These are phyloP conservation scores for Globisporangium orthogonon DNA, from an alignment of 352 stramenopile species.

Conservation along the genomic window DNA sequence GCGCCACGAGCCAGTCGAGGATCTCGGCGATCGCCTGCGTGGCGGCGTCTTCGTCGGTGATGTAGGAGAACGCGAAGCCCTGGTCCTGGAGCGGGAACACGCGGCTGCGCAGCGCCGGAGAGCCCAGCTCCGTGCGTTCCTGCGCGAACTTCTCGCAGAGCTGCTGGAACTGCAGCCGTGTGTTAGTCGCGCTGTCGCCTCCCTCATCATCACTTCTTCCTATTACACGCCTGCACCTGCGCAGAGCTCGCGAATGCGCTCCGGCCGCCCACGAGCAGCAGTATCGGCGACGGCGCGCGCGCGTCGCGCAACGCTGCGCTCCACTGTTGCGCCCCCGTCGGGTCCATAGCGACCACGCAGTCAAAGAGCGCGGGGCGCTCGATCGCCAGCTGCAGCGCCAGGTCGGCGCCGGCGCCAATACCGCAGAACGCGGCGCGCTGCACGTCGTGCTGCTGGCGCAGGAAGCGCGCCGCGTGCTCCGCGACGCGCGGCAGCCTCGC, in stretches of 20 bases:
- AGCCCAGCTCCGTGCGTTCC: slow-evolving; percentile 15
- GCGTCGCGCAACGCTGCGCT: slow-evolving; percentile 9
- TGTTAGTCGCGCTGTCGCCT: not conserved
- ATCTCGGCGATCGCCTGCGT: slow-evolving; percentile 82
- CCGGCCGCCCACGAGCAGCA: slow-evolving; percentile 64
- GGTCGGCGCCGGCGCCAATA: slow-evolving; percentile 56
- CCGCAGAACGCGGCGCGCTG: slow-evolving; percentile 69
- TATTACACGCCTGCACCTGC: slow-evolving; percentile 28
- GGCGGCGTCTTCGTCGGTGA: slow-evolving; percentile 86
- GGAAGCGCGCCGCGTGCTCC: slow-evolving; percentile 41
- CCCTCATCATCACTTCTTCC: no score
- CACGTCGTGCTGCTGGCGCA: slow-evolving; percentile 67
- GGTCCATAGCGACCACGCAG: slow-evolving; percentile 67
- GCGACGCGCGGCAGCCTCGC: slow-evolving; percentile 24
- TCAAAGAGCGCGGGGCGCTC: slow-evolving; percentile 35
- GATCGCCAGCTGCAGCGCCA: slow-evolving; percentile 59
- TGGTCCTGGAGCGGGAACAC: slow-evolving; percentile 68
- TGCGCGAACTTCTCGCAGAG: slow-evolving; percentile 30
- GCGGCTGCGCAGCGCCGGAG: slow-evolving; percentile 25
- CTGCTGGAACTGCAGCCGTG: slow-evolving; percentile 34
- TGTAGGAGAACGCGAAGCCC: slow-evolving; percentile 84
- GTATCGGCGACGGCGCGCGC: slow-evolving; percentile 26
- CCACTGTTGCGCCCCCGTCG: slow-evolving; percentile 39
- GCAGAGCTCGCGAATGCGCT: slow-evolving; percentile 56
- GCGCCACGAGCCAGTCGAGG: slow-evolving; percentile 78